Conservation (phyloP, 345 rosid genomes). For the Rhizophora apiculata region DNA sequence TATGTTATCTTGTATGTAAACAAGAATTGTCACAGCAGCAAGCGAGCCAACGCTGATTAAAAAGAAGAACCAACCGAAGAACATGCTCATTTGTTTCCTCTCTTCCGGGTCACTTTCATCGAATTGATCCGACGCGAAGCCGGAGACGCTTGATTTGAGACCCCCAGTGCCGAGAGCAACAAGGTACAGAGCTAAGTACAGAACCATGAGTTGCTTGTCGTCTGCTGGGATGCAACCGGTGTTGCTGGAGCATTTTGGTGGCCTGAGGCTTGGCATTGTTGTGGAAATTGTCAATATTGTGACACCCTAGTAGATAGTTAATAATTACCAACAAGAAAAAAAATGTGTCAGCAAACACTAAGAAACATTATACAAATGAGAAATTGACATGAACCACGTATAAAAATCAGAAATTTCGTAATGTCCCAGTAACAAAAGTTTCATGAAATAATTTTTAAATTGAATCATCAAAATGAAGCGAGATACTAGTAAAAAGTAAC, state of each 20-base stretch:
- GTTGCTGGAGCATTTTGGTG: constrained; percentile 55
- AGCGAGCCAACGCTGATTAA: constrained; percentile 82
- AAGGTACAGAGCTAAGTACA: constrained; percentile 72
- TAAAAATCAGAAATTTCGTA: too few species aligned
- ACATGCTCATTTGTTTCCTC: constrained; percentile 57
- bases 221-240: constrained; percentile 59
- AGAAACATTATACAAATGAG: too few species aligned
- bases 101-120: constrained; percentile 68
- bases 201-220: constrained; percentile 54
- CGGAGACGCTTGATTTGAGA: constrained; percentile 90
- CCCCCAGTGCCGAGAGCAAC: constrained; percentile 95
- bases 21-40: constrained; percentile 73
- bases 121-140: constrained; percentile 94
- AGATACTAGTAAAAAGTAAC: not conserved
- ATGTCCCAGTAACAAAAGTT: too few species aligned
- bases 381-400: too few species aligned
- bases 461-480: too few species aligned
- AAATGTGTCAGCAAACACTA: too few species aligned
- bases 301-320: constrained; percentile 52
- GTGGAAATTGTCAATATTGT: constrained; percentile 78
- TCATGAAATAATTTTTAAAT: too few species aligned
- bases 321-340: not conserved
- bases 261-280: constrained; percentile 66
- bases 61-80: constrained; percentile 96
- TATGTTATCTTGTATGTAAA: constrained; percentile 78